Base-by-base conservation (phyloP, 2,329 filamentous ascomycete genomes). In the Fusarium euwallaceae region DNA sequence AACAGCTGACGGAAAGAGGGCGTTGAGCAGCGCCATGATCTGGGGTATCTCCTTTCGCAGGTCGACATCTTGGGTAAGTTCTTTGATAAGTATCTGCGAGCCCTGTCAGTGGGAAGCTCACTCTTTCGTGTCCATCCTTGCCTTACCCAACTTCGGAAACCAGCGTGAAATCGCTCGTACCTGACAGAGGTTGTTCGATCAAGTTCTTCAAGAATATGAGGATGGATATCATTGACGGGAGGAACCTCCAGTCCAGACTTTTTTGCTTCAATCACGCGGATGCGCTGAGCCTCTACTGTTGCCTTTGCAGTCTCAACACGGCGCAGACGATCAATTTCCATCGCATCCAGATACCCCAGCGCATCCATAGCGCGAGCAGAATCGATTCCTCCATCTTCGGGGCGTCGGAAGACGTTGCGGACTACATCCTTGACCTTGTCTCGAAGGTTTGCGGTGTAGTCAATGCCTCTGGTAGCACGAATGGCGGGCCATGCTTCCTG, bases 1-100 rank as follows among this genome's bases (percentile, higher is more conserved):
- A 10, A 75, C 61, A 11, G 72, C 64, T 1, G 82, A 66, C 1
- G 83, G 81, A 37, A 84, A 82, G 22, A 84, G 71, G 7, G 83
- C 78, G 59, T 84, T 84, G 27, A 84, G 71, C 8, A 77, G 75
- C 24, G 81, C 82, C 82, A 84, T 80, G 37, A 82, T 75, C 16
- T 74, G 69, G 7, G 74, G 64, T 4, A 59, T 45, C 16, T 76
- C 66, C 29, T 75, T 73, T 60, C 61, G 64, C 20, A 41, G 17
- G 2, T 69, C 41, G 22, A 48, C 36, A 22, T 67, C 65, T 20
- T 66, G 66, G 11, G 62, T 70, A 36, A 81, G 62, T 29, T 77
- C 70, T 4, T 78, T 53, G 61, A 82, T 73, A 11, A 83, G 73
- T 20, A 80, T 72, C 81, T 83, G n/a, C 6, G 34, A 14, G 7